These are phyloP conservation scores for Albophoma yamanashiensis DNA, from an alignment of 2,329 filamentous ascomycete genomes.

Conservation along the genomic window DNA sequence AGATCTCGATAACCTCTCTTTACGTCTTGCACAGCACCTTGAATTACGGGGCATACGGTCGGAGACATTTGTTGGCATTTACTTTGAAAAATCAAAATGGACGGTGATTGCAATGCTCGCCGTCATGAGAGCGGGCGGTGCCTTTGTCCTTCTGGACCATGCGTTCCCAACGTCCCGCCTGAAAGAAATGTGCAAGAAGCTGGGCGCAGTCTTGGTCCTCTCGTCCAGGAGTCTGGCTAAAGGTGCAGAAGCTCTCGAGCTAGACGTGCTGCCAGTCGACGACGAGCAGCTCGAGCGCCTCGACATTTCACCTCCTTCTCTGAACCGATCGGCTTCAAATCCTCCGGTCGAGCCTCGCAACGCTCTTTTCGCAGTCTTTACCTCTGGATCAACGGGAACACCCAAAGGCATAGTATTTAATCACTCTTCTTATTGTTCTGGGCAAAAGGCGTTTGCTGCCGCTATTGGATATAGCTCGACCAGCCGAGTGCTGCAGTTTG, in stretches of 20 bases:
- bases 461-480: slow-evolving; percentile 26
- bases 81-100: slow-evolving; percentile 21
- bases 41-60: slow-evolving; percentile 10
- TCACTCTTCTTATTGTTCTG: slow-evolving; percentile 9
- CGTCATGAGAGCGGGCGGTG: slow-evolving; percentile 21
- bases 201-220: background rate
- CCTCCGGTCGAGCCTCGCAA: background rate
- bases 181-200: slow-evolving; percentile 2
- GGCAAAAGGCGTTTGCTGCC: slow-evolving; percentile 1
- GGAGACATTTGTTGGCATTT: slow-evolving; percentile 17
- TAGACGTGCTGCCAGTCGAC: background rate
- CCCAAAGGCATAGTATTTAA: background rate
- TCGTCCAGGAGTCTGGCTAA: background rate
- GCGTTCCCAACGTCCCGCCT: background rate
- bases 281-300: background rate
- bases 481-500: slow-evolving; percentile 34
- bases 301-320: background rate
- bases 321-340: background rate
- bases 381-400: background rate
- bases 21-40: slow-evolving; percentile 12
- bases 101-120: slow-evolving; percentile 18
- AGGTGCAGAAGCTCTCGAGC: background rate
- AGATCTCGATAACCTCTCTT: slow-evolving; percentile 13
- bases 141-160: slow-evolving; percentile 19
- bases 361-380: background rate